Evolutionary conservation across 2,329 filamentous ascomycete genomes (phyloP).

Genomic region (Stagonosporopsis rhizophila): DNA sequence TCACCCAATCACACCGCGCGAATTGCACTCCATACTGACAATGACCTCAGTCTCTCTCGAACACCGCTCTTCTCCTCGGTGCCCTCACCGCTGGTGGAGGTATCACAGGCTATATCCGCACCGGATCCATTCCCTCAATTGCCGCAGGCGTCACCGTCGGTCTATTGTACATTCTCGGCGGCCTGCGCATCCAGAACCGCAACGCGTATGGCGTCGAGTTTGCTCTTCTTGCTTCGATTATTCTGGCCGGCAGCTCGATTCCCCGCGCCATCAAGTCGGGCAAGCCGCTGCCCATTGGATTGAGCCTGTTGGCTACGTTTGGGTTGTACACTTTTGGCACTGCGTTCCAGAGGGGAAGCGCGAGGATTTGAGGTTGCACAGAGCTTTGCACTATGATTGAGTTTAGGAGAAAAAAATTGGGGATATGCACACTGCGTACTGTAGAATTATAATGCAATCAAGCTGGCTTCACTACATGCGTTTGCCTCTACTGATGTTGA

Average conservation of each 20-base stretch:
- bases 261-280: conserved; percentile 82
- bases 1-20: conserved; percentile 5
- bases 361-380: conserved; percentile 2
- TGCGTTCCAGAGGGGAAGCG: conserved; percentile 57
- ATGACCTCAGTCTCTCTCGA: conserved; percentile 53
- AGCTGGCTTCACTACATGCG: background rate
- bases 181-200: conserved; percentile 76
- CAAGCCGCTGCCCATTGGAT: conserved; percentile 82
- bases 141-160: conserved; percentile 86
- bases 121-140: conserved; percentile 85
- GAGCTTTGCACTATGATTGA: background rate
- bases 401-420: too few relatives aligned
- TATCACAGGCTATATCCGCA: conserved; percentile 83
- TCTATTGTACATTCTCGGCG: conserved; percentile 77
- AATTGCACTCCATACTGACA: conserved; percentile 1
- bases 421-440: conserved; percentile 6
- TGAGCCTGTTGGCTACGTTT: conserved; percentile 80
- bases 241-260: conserved; percentile 83
- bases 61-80: conserved; percentile 79
- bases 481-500: background rate
- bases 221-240: conserved; percentile 83
- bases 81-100: conserved; percentile 86
- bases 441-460: background rate
- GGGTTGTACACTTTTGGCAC: conserved; percentile 81
- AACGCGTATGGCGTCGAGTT: conserved; percentile 86